These are phyloP conservation scores for Yamadazyma olivae DNA, from an alignment of 805 yeast genomes.

Conservation along the genomic window DNA sequence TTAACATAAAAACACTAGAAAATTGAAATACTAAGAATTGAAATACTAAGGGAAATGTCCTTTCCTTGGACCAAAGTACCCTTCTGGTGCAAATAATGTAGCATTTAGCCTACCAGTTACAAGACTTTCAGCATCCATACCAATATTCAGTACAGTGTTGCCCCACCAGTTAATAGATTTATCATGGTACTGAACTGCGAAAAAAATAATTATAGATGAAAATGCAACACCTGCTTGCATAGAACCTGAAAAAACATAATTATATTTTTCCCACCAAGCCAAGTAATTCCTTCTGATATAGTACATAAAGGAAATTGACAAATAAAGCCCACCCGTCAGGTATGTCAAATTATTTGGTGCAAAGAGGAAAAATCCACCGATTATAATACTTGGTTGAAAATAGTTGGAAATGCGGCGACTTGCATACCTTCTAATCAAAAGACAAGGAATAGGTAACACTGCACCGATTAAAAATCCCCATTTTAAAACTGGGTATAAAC, in stretches of 20 bases:
- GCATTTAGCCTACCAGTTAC: too few relatives aligned
- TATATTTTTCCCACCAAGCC: conserved; percentile 32
- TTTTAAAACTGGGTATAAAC: conserved; percentile 26
- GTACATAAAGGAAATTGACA: conserved; percentile 20
- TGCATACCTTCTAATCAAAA: conserved; percentile 14
- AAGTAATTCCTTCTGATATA: conserved; percentile 20
- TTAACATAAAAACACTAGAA: too few relatives aligned
- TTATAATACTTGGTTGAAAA: conserved; percentile 28
- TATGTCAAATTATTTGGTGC: conserved; percentile 32
- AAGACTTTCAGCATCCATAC: too few relatives aligned
- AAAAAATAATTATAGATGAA: conserved; percentile 28
- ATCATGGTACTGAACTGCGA: conserved; percentile 30
- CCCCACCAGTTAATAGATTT: conserved; percentile 26
- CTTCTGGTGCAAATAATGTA: neutral
- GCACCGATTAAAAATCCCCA: conserved; percentile 29
- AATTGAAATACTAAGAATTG: too few relatives aligned
- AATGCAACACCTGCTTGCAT: conserved; percentile 30
- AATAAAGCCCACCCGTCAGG: conserved; percentile 21
- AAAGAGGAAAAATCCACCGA: conserved; percentile 24
- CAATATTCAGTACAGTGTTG: conserved; percentile 18
- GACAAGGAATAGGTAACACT: conserved; percentile 18
- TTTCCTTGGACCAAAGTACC: conserved; percentile 2
- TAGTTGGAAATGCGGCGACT: conserved; percentile 16
- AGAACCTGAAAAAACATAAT: conserved; percentile 24
- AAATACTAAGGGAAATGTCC: too few relatives aligned